Evolutionary conservation across 139 green algal genomes (phyloP).

Genomic region (Haematococcus sp.): DNA sequence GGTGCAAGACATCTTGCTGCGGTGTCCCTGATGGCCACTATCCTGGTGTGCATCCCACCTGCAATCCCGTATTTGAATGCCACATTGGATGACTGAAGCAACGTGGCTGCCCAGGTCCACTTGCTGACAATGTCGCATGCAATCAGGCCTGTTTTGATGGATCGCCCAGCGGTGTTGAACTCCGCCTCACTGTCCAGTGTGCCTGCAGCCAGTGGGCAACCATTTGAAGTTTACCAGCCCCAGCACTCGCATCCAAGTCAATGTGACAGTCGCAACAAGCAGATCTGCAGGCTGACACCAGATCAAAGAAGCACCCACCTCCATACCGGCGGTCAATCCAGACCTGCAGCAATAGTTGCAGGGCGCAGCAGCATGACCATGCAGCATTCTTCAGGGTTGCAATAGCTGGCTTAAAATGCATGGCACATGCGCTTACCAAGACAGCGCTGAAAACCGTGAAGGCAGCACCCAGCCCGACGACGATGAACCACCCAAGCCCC

Average conservation of each 20-base stretch:
- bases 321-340: constrained; percentile 29
- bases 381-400: too few relatives aligned
- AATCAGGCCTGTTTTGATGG: constrained; percentile 67
- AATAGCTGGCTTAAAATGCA: too few relatives aligned
- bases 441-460: constrained; percentile 18
- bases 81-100: constrained; percentile 44
- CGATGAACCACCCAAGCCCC: constrained; percentile 37
- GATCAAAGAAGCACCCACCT: too few relatives aligned
- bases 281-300: too few relatives aligned
- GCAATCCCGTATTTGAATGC: constrained; percentile 20
- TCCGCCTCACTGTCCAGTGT: constrained; percentile 7
- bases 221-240: not conserved
- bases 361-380: too few relatives aligned
- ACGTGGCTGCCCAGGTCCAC: constrained; percentile 50
- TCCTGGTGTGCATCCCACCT: too few relatives aligned
- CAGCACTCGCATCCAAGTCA: not conserved
- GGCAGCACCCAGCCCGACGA: constrained; percentile 23
- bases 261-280: too few relatives aligned
- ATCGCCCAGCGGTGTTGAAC: constrained; percentile 61
- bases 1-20: too few relatives aligned
- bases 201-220: too few relatives aligned
- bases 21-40: too few relatives aligned
- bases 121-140: constrained; percentile 69
- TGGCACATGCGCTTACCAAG: not conserved
- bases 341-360: constrained; percentile 2